phyloP scores from a whole-genome alignment of 2,329 filamentous ascomycete genomes.

The Dactylellina sp. region DNA sequence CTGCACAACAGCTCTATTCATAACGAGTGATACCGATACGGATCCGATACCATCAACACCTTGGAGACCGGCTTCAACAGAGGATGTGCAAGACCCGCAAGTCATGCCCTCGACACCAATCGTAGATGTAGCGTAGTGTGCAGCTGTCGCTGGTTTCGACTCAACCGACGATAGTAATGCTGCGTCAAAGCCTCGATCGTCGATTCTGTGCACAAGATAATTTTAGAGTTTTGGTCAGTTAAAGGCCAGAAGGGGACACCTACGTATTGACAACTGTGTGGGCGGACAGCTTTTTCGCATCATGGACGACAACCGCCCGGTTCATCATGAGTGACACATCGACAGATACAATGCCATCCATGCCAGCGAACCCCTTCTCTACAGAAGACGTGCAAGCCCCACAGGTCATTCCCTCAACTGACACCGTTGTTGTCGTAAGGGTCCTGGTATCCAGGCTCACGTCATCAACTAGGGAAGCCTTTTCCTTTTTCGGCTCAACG shows the following conservation, averaged over 20 bases:
- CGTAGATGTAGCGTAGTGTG: constrained; percentile 75
- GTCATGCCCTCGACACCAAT: constrained; percentile 96
- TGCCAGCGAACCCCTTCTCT: constrained; percentile 85
- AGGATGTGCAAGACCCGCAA: constrained; percentile 93
- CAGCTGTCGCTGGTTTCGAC: constrained; percentile 64
- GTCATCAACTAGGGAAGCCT: constrained; percentile 39
- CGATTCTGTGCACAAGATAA: constrained; percentile 72
- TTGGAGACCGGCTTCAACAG: constrained; percentile 84
- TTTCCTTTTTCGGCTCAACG: constrained; percentile 39
- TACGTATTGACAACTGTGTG: constrained; percentile 71
- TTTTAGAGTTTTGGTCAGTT: constrained; percentile 83
- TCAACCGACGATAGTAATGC: constrained; percentile 69
- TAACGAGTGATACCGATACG: constrained; percentile 94
- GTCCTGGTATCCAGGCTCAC: constrained; percentile 4
- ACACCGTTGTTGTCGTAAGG: constrained; percentile 90
- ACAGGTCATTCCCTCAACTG: constrained; percentile 90
- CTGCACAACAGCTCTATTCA: constrained; percentile 87
- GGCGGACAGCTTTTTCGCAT: constrained; percentile 78
- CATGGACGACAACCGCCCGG: constrained; percentile 91
- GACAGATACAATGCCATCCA: constrained; percentile 84
- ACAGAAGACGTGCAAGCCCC: constrained; percentile 96
- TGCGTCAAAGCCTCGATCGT: constrained; percentile 83
- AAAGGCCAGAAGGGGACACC: neutral
- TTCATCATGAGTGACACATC: constrained; percentile 96
- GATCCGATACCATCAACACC: constrained; percentile 80